These are phyloP conservation scores for Eucalyptus caleyi DNA, from an alignment of 345 rosid species.

Conservation along the genomic window DNA sequence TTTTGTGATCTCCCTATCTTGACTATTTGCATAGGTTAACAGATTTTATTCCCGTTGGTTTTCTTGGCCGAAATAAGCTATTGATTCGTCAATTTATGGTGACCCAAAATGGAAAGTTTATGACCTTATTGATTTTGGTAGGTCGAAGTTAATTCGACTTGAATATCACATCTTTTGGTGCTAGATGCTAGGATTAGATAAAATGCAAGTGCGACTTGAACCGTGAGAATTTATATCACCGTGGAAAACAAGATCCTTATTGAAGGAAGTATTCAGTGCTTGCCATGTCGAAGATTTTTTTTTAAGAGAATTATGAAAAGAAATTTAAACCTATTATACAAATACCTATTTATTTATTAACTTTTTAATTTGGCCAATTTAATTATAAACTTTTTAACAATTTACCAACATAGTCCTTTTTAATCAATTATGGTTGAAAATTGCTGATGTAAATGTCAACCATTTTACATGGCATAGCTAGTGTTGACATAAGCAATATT, in stretches of 20 bases:
- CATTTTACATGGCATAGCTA: rapidly evolving
- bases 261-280: not conserved
- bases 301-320: not conserved
- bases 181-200: not conserved
- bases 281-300: not conserved
- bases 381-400: rapidly evolving
- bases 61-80: not conserved
- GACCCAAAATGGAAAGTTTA: not conserved
- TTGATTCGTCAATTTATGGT: not conserved
- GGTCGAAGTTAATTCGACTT: not conserved
- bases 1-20: not conserved
- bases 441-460: rapidly evolving
- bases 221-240: not conserved
- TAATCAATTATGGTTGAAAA: not conserved
- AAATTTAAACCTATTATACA: not conserved
- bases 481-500: not conserved
- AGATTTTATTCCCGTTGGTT: not conserved
- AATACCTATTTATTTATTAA: not conserved
- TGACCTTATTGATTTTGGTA: not conserved
- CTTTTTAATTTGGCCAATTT: not conserved
- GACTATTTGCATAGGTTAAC: not conserved
- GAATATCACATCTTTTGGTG: not conserved
- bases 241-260: not conserved
- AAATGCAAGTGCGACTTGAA: not conserved
- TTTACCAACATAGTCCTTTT: not conserved